These are phyloP conservation scores for Infundibulicybe gibba DNA, from an alignment of 768 basidiomycete genomes.

Conservation along the genomic window DNA sequence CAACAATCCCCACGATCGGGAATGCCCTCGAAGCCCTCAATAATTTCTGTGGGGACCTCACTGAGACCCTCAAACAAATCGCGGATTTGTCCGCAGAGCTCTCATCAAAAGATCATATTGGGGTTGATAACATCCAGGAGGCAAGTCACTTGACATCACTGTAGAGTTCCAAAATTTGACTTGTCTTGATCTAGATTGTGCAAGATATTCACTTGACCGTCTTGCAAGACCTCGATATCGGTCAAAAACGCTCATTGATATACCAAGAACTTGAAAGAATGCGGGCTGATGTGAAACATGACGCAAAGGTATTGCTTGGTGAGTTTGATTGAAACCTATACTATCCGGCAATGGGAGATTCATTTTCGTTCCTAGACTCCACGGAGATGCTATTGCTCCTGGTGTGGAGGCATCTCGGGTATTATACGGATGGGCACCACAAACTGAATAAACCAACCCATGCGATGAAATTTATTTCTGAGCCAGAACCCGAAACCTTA, in stretches of 20 bases:
- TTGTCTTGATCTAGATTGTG: conserved; percentile 37
- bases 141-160: conserved; percentile 28
- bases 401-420: conserved; percentile 75
- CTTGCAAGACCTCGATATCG: conserved; percentile 63
- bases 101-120: conserved; percentile 64
- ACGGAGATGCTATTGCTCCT: conserved; percentile 78
- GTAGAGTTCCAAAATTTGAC: conserved; percentile 2
- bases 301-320: conserved; percentile 58
- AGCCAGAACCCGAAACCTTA: conserved; percentile 57
- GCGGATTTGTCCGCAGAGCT: conserved; percentile 67
- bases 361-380: conserved; percentile 38
- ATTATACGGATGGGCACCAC: conserved; percentile 40
- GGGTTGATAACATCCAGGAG: conserved; percentile 69
- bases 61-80: conserved; percentile 61
- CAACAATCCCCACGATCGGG: conserved; percentile 73
- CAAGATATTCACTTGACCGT: conserved; percentile 47
- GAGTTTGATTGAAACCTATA: conserved; percentile 13
- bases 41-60: conserved; percentile 58
- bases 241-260: conserved; percentile 67
- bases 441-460: conserved; percentile 17
- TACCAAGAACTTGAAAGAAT: conserved; percentile 55
- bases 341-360: neutral
- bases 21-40: conserved; percentile 69
- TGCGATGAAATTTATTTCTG: conserved; percentile 54
- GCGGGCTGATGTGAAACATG: conserved; percentile 29